Evolutionary conservation across 805 yeast genomes (phyloP).

Genomic region (Saturnispora saitoi): DNA sequence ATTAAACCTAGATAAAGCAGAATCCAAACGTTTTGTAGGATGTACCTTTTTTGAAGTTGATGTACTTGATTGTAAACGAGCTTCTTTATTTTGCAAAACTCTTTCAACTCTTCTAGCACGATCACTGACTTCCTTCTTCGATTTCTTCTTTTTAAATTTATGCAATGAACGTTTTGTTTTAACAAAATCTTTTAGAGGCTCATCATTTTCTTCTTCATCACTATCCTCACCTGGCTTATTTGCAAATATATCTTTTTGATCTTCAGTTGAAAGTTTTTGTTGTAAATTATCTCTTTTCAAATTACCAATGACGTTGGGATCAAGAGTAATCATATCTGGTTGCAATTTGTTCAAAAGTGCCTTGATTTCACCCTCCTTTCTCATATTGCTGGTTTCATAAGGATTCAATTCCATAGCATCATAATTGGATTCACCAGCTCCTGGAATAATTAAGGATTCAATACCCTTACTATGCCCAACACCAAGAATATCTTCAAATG

Average conservation of each 20-base stretch:
- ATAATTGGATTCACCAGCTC: constrained; percentile 95
- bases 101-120: constrained; percentile 70
- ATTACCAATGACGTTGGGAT: constrained; percentile 80
- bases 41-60: constrained; percentile 38
- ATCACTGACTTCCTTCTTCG: constrained; percentile 77
- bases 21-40: constrained; percentile 32
- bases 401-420: constrained; percentile 94
- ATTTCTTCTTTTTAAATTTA: constrained; percentile 72
- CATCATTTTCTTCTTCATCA: constrained; percentile 35
- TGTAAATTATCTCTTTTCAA: constrained; percentile 43
- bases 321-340: constrained; percentile 87
- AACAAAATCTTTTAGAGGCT: constrained; percentile 56
- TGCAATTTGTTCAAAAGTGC: constrained; percentile 76
- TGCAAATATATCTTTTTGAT: constrained; percentile 30
- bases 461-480: constrained; percentile 75
- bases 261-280: constrained; percentile 50
- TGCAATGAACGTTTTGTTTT: constrained; percentile 80
- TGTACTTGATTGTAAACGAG: constrained; percentile 36
- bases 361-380: constrained; percentile 89
- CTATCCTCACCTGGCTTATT: constrained; percentile 31
- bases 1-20: constrained; percentile 42
- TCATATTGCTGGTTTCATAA: constrained; percentile 81
- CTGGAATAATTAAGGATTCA: constrained; percentile 85
- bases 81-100: constrained; percentile 63
- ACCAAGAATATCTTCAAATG: constrained; percentile 94